Percentiles rank a stretch among this genome's conserved stretches.
These are phyloP conservation scores for Parietaria judaica DNA, from an alignment of 306 rosid species.

Conservation along the genomic window DNA sequence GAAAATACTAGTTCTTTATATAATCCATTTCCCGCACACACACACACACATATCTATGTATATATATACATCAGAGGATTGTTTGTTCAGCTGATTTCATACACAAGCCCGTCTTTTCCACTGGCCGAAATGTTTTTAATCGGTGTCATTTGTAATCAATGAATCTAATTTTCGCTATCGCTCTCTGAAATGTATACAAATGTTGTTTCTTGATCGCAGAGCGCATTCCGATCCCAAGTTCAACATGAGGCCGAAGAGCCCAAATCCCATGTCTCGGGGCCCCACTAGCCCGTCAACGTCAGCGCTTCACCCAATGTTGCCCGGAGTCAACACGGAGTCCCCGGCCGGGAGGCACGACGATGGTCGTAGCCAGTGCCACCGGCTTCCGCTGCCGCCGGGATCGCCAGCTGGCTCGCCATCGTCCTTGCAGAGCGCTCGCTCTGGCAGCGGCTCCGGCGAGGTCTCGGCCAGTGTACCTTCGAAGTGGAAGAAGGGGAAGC, in stretches of 20 bases:
- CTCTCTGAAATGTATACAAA: neutral
- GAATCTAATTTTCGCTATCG: neutral
- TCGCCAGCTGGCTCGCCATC: constrained; percentile 92
- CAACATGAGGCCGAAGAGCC: constrained; percentile 55
- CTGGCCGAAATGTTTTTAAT: no score
- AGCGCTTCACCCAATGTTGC: constrained; percentile 66
- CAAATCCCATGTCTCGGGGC: constrained; percentile 73
- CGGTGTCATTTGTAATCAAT: no score
- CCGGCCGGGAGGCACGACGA: constrained; percentile 70
- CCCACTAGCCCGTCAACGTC: constrained; percentile 80
- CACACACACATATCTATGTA: no score
- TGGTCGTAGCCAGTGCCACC: constrained; percentile 65
- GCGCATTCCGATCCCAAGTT: constrained; percentile 49
- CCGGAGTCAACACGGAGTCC: constrained; percentile 52
- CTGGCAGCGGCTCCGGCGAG: constrained; percentile 29
- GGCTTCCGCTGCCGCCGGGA: constrained; percentile 92
- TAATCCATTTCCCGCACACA: no score
- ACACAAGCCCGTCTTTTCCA: no score
- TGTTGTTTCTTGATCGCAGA: constrained; percentile 37
- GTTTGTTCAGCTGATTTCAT: no score
- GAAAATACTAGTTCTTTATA: no score
- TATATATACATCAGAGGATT: no score
- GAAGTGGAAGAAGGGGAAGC: constrained; percentile 91
- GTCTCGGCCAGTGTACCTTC: constrained; percentile 29
- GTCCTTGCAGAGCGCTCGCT: constrained; percentile 33